A percentile compares a stretch with the other conserved stretches of the same genome.
phyloP scores from a whole-genome alignment of 2,329 filamentous ascomycete species.

The Botryosphaeria dothidea region DNA sequence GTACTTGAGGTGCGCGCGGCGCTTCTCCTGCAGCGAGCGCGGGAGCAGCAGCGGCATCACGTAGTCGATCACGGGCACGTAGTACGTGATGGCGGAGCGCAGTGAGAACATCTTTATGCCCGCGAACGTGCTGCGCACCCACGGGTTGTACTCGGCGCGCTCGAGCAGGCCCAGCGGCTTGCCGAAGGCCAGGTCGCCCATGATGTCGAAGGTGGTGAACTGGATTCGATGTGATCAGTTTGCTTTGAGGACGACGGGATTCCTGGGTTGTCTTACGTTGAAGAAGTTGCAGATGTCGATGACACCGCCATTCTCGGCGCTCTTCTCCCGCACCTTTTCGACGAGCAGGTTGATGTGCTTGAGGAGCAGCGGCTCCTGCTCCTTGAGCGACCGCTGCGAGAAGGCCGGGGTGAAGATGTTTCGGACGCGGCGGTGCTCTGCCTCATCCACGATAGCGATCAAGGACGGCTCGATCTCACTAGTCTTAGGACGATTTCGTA shows the following conservation, averaged over 20 bases:
- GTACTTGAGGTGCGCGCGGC: background rate
- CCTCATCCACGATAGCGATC: slow-evolving; percentile 38
- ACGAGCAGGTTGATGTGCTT: slow-evolving; percentile 44
- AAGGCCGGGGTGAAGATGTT: slow-evolving; percentile 43
- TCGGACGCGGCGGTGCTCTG: slow-evolving; percentile 43
- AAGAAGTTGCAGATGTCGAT: slow-evolving; percentile 23
- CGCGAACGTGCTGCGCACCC: background rate
- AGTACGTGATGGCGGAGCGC: background rate
- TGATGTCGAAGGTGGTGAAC: background rate
- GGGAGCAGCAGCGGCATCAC: background rate
- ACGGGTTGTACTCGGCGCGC: background rate
- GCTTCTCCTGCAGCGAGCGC: background rate
- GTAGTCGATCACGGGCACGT: background rate
- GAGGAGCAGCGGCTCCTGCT: slow-evolving; percentile 42
- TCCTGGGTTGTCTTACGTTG: slow-evolving; percentile 22
- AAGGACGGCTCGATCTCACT: slow-evolving; percentile 31
- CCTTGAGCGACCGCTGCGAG: slow-evolving; percentile 39
- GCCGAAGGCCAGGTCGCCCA: background rate
- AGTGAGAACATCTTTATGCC: background rate
- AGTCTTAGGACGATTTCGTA: slow-evolving; percentile 15
- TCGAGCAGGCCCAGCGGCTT: background rate
- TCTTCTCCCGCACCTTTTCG: slow-evolving; percentile 29
- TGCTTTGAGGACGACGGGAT: too few relatives aligned
- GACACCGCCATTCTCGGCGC: slow-evolving; percentile 24
- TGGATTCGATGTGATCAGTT: background rate